Base-by-base conservation (phyloP, 1,284 basidiomycete species). In the Cutaneotrichosporon dermatis region DNA sequence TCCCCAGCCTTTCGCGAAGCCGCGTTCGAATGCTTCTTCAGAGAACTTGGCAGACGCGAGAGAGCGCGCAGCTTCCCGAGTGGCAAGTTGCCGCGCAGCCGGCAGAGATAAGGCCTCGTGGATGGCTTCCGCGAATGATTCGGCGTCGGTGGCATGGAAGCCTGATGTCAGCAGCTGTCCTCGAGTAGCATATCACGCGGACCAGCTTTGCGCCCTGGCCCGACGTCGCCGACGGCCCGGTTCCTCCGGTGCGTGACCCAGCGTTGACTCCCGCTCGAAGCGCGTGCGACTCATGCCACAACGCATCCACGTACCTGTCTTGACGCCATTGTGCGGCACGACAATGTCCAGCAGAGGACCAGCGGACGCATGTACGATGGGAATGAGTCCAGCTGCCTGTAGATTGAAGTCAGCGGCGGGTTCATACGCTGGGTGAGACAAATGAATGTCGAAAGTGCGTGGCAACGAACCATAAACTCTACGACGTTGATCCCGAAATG, bases 401-500 rank as follows among this genome's bases (percentile, higher is more conserved):
- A 25, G 25, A 25, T 25, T 25, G 25, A 25, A 25, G 25, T 25
- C 25, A 25, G 25, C 25, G 25, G 25, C 25, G 25, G 25, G 25
- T 25, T 25, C 25, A 25, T 25, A 25, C 25, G 25, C 25, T 25
- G 46, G 25, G 46, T 49, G 5, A 49, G 41, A 25, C 7, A 53
- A 48, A n/a, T 64, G 54, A 42, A 25, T 25, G 25, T 25, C 25
- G 25, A 25, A 25, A 25, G 25, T 25, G 13, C 41, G 10, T 33
- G 33, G 25, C 25, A 25, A 39, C 43, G 59, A 55, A 89, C 92
- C 94, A 98, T 95, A 69, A 91, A 95, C 75, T 99, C 95, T 7
- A 99, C 95, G 15, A 99, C 84, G 69, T 94, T 96, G 75, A 99
- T 99, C 2, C 96, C 96, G 68, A 99, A 99, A 75, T 99, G 95